These are phyloP conservation scores for Peribolospora baueri DNA, from an alignment of 768 basidiomycete species.

Conservation along the genomic window DNA sequence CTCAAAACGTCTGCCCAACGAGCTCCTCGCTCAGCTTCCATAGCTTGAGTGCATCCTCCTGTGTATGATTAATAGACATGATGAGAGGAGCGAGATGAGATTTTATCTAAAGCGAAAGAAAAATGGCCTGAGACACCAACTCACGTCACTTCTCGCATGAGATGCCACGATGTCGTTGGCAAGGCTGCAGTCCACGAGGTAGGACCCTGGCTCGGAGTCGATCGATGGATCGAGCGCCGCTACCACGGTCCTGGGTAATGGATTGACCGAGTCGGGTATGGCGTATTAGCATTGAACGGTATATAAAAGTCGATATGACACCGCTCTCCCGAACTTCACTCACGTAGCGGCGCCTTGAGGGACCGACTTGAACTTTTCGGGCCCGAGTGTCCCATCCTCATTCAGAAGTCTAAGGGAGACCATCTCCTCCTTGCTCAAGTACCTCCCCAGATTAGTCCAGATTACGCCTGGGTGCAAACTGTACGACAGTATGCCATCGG, in stretches of 20 bases:
- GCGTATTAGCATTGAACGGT: too few relatives aligned
- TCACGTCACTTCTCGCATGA: too few relatives aligned
- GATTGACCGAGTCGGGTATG: not conserved
- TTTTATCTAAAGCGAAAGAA: too few relatives aligned
- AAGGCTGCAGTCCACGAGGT: not conserved
- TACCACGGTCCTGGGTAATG: constrained; percentile 1
- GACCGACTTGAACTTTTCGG: not conserved
- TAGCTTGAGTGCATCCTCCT: too few relatives aligned
- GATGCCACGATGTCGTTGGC: too few relatives aligned
- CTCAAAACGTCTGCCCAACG: too few relatives aligned
- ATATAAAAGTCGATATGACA: not conserved
- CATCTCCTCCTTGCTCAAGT: not conserved
- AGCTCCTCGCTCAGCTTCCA: too few relatives aligned
- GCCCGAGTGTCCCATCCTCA: not conserved
- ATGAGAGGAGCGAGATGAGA: too few relatives aligned
- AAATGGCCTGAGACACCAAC: too few relatives aligned
- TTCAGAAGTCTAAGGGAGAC: not conserved
- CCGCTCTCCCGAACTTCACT: not conserved
- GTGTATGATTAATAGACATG: too few relatives aligned
- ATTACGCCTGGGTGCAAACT: constrained; percentile 4
- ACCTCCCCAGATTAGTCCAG: not conserved
- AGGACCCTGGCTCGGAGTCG: not conserved
- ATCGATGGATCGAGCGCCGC: constrained; percentile 8
- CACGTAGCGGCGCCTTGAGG: constrained; percentile 2
- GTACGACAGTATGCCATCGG: not conserved